A percentile compares a stretch with the other conserved stretches of the same genome.
These are phyloP conservation scores for Mucor plumbeus DNA, from an alignment of 371 early-diverging fungal species.

Conservation along the genomic window DNA sequence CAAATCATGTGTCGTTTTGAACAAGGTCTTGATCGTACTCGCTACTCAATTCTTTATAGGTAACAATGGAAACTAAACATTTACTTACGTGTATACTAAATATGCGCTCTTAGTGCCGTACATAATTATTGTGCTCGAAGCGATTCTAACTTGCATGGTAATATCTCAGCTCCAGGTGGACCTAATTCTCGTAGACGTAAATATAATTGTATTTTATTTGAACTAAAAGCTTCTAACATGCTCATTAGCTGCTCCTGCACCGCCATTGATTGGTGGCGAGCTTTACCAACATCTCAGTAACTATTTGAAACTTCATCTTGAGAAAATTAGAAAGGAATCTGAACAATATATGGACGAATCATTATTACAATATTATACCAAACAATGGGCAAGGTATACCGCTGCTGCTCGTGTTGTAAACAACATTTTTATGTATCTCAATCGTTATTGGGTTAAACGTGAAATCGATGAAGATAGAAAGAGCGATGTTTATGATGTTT, in stretches of 20 bases:
- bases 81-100: background rate
- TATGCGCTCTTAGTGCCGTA: slow-evolving; percentile 61
- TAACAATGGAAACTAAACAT: slow-evolving; percentile 41
- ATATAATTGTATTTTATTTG: background rate
- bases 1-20: slow-evolving; percentile 80
- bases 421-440: slow-evolving; percentile 93
- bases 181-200: slow-evolving; percentile 41
- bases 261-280: slow-evolving; percentile 85
- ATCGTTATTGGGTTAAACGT: slow-evolving; percentile 96
- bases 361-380: slow-evolving; percentile 85
- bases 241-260: slow-evolving; percentile 50
- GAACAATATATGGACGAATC: slow-evolving; percentile 76
- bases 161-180: slow-evolving; percentile 17
- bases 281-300: slow-evolving; percentile 78
- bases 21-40: slow-evolving; percentile 73
- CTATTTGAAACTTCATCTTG: slow-evolving; percentile 77
- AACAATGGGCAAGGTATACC: slow-evolving; percentile 89
- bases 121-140: slow-evolving; percentile 83
- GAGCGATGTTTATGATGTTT: slow-evolving; percentile 88
- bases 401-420: slow-evolving; percentile 83
- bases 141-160: slow-evolving; percentile 27
- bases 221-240: background rate
- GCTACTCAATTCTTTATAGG: slow-evolving; percentile 91
- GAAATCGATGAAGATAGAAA: slow-evolving; percentile 93
- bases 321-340: slow-evolving; percentile 60